Conservation (phyloP, 176 grass and related monocot genomes). For the Oryza glaberrima region DNA sequence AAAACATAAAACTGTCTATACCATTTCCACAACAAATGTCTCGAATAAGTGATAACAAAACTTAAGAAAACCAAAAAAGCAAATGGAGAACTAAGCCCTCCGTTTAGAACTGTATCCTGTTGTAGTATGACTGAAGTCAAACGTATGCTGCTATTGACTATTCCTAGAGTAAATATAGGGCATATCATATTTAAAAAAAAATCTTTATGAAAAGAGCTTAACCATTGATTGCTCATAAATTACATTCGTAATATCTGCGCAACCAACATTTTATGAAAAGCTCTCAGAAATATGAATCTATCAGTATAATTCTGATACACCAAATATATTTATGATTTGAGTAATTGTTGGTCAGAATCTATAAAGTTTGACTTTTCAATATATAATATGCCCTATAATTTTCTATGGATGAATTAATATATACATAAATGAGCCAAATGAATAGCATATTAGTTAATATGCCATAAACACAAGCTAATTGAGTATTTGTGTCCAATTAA, state of each 20-base stretch:
- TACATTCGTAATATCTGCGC: too few species aligned
- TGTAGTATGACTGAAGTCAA: background rate
- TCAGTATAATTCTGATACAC: background rate
- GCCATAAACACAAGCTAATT: background rate
- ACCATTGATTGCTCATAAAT: too few species aligned
- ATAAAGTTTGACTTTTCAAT: background rate
- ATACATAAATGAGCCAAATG: background rate
- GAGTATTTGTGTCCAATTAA: constrained; percentile 3
- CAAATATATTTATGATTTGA: background rate
- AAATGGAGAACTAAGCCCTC: background rate
- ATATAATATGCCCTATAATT: background rate
- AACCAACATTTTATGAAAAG: background rate
- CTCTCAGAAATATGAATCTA: background rate
- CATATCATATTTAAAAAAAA: too few species aligned
- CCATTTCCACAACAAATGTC: constrained; percentile 28
- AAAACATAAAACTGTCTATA: background rate
- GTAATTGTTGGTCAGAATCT: background rate
- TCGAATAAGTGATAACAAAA: constrained; percentile 9
- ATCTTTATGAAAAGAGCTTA: too few species aligned
- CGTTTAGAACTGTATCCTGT: background rate
- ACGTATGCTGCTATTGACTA: background rate
- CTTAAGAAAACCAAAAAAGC: constrained; percentile 6
- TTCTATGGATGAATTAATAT: background rate
- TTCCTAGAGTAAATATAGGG: too few species aligned
- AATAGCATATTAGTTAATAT: constrained; percentile 1